Evolutionary conservation across 2,329 filamentous ascomycete genomes (phyloP).

Genomic region (Ceratocystis eucalypticola): DNA sequence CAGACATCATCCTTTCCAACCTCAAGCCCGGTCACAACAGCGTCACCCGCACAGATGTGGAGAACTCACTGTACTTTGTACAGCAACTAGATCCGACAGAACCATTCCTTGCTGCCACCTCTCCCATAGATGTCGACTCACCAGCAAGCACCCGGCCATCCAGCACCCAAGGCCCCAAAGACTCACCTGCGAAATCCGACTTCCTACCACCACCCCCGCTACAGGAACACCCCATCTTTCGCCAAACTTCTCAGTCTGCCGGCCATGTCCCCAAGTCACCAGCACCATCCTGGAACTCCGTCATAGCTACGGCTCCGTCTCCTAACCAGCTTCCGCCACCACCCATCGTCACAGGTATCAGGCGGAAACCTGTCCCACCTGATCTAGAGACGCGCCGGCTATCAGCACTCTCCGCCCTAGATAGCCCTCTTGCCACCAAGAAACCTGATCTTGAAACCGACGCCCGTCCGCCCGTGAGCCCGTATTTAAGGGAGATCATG

Average conservation of each 20-base stretch:
- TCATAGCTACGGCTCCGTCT: conserved; percentile 21
- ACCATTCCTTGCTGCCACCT: conserved; percentile 32
- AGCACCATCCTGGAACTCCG: neutral
- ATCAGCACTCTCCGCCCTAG: conserved; percentile 10
- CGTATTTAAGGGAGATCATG: conserved; percentile 30
- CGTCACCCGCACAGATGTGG: conserved; percentile 75
- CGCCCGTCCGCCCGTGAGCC: conserved; percentile 49
- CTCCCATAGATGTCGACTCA: conserved; percentile 27
- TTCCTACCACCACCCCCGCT: conserved; percentile 2
- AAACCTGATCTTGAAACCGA: conserved; percentile 40
- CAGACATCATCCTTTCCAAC: conserved; percentile 85
- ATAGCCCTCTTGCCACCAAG: neutral
- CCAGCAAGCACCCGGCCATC: neutral
- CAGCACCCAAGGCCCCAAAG: neutral
- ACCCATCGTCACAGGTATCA: conserved; percentile 1
- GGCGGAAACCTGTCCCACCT: conserved; percentile 14
- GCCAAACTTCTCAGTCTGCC: conserved; percentile 20
- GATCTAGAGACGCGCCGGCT: conserved; percentile 11
- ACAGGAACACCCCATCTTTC: conserved; percentile 14
- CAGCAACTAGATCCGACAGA: conserved; percentile 46
- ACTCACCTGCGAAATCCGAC: neutral
- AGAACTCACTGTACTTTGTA: conserved; percentile 79
- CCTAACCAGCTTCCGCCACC: neutral
- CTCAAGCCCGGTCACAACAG: conserved; percentile 80
- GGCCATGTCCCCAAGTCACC: conserved; percentile 18